These are phyloP conservation scores for Suillus decipiens DNA, from an alignment of 768 basidiomycete genomes.

Conservation along the genomic window DNA sequence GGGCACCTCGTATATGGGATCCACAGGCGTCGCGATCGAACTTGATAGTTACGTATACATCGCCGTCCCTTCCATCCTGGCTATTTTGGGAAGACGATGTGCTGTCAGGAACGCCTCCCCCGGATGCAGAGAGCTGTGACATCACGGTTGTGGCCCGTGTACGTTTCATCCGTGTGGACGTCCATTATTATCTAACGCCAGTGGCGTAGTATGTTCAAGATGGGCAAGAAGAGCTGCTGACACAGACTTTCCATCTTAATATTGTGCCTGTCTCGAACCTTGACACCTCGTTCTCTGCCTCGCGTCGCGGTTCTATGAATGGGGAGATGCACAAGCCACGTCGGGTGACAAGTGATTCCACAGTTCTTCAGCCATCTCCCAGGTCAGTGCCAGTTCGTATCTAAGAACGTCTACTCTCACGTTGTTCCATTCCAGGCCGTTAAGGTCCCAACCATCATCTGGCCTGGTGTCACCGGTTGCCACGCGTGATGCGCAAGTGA, in stretches of 20 bases:
- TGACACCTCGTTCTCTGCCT: conserved; percentile 44
- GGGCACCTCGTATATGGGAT: conserved; percentile 96
- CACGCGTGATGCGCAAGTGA: conserved; percentile 67
- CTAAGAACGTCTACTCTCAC: conserved; percentile 12
- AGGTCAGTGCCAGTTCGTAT: conserved; percentile 24
- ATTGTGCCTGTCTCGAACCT: conserved; percentile 67
- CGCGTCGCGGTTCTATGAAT: conserved; percentile 50
- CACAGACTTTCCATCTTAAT: conserved; percentile 66
- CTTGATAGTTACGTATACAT: conserved; percentile 76
- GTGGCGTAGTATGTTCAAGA: conserved; percentile 64
- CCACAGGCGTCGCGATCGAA: conserved; percentile 87
- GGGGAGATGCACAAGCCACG: conserved; percentile 43
- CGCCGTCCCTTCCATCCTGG: conserved; percentile 84
- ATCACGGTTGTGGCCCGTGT: conserved; percentile 80
- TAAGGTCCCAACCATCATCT: conserved; percentile 35
- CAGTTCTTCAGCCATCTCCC: conserved; percentile 35
- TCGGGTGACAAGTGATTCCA: conserved; percentile 43
- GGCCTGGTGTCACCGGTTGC: conserved; percentile 36
- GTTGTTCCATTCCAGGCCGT: conserved; percentile 20
- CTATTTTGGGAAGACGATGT: conserved; percentile 84
- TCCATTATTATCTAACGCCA: conserved; percentile 18
- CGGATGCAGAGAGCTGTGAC: conserved; percentile 73
- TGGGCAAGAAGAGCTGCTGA: conserved; percentile 68
- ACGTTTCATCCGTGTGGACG: conserved; percentile 25
- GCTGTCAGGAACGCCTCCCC: conserved; percentile 77